Percentiles rank a stretch among this genome's conserved stretches.
Conservation (phyloP, 306 rosid genomes). For the Vigna trinervia region DNA sequence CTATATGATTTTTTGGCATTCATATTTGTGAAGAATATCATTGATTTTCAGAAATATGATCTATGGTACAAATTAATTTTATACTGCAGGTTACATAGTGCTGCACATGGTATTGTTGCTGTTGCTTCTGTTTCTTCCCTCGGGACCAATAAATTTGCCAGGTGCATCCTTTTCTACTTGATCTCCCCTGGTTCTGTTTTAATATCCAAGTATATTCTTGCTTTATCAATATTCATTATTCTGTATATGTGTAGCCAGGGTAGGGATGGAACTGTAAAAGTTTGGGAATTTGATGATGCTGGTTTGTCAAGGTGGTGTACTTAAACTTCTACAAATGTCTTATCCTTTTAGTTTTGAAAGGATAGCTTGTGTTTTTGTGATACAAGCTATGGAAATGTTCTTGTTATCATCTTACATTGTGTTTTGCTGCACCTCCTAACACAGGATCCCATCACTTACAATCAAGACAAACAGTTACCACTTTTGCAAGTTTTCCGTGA, state of each 20-base stretch:
- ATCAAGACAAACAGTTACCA: conserved; percentile 81
- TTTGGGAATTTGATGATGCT: conserved; percentile 81
- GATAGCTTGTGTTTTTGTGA: conserved; percentile 24
- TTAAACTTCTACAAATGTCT: conserved; percentile 11
- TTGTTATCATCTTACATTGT: conserved; percentile 24
- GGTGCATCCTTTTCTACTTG: conserved; percentile 46
- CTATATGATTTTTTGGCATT: neutral
- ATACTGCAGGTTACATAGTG: conserved; percentile 78
- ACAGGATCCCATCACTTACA: conserved; percentile 73
- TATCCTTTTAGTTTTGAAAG: neutral
- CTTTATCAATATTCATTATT: conserved; percentile 30
- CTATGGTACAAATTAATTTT: neutral
- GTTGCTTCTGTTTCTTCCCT: conserved; percentile 67
- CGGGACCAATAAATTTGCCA: conserved; percentile 73
- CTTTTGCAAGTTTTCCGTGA: conserved; percentile 87
- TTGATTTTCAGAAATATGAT: conserved; percentile 17
- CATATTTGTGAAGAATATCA: neutral
- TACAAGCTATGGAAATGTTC: conserved; percentile 21
- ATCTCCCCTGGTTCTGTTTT: neutral
- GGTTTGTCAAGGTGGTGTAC: conserved; percentile 72
- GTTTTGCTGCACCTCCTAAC: neutral
- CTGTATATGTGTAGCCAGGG: conserved; percentile 78
- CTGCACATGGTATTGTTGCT: conserved; percentile 78
- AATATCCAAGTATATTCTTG: neutral
- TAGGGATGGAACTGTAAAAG: conserved; percentile 93